Base-by-base conservation (phyloP, 768 basidiomycete genomes). In the Termitomyces sp. region DNA sequence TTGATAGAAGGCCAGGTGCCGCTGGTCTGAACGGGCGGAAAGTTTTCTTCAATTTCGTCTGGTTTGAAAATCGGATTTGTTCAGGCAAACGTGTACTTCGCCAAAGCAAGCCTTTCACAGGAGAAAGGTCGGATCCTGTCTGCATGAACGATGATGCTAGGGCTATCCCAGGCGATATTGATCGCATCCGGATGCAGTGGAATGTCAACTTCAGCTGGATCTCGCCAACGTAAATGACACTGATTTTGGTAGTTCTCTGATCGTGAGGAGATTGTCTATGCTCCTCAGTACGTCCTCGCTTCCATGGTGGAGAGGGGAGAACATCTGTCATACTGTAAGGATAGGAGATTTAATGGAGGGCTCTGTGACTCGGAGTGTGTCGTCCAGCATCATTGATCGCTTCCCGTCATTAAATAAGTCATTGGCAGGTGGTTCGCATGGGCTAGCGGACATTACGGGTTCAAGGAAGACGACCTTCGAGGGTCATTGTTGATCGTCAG, bases 321-420 rank as follows among this genome's bases (percentile, higher is more conserved):
- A 47, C 43, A 53, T 39, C 34, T 58, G 50, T 51, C 57, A 58
- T 7, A 53, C 44, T 6, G 50, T 51, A n/a, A 58, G 50, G 13
- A 37, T 6, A 33, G 50, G 50, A 36, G 39, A 58, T 43, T 36
- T 52, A 3, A 18, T 0, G 7, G n/a, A 13, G 8, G 26, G n/a
- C 10, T 58, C 30, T 12, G 16, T 27, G 6, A 52, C n/a, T n/a
- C n/a, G n/a, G 37, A 1, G 46, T 14, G 10, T 45, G 18, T 45
- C 34, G 57, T 32, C 34, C 9, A 14, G 10, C 7, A 24, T 57
- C 20, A 13, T 36, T 24, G 40, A 52, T n/a, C 5, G 51, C 32
- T 3, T 53, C 36, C 57, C 57, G n/a, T n/a, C n/a, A n/a, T n/a
- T n/a, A n/a, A n/a, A n/a, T n/a, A n/a, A n/a, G n/a, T n/a, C n/a